These are phyloP conservation scores for Leccinum olivaceopallidum DNA, from an alignment of 768 basidiomycete species.

Conservation along the genomic window DNA sequence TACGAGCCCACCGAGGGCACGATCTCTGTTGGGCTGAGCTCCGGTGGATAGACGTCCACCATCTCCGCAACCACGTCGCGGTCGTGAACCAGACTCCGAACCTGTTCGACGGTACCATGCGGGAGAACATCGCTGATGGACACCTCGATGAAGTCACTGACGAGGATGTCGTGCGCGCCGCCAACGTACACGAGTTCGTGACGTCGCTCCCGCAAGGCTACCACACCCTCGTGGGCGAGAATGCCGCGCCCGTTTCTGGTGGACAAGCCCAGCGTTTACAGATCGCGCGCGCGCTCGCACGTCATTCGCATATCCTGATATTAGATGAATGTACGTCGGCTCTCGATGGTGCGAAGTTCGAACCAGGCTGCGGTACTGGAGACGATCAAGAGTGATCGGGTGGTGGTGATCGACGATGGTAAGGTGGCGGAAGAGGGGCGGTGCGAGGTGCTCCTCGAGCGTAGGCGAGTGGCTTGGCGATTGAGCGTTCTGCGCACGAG, in stretches of 20 bases:
- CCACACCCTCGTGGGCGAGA: slow-evolving; percentile 84
- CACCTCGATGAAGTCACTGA: slow-evolving; percentile 49
- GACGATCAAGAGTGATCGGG: no score
- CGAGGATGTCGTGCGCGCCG: slow-evolving; percentile 63
- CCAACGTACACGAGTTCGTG: slow-evolving; percentile 88
- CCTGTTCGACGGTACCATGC: no score
- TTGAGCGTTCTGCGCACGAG: no score
- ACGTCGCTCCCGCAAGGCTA: slow-evolving; percentile 51
- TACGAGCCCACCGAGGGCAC: no score
- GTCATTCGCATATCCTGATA: slow-evolving; percentile 55
- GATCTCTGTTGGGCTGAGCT: no score
- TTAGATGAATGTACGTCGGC: slow-evolving; percentile 97
- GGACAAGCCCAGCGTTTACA: slow-evolving; percentile 94
- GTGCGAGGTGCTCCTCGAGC: no score
- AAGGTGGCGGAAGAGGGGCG: no score
- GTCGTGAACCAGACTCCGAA: no score
- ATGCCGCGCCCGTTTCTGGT: slow-evolving; percentile 87
- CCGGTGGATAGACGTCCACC: no score
- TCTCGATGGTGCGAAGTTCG: slow-evolving; percentile 78
- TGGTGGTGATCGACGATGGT: no score
- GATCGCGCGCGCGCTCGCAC: slow-evolving; percentile 70
- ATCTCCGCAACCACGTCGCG: no score
- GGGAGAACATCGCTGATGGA: slow-evolving; percentile 7
- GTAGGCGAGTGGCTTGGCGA: no score
- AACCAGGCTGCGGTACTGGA: slow-evolving; percentile 72